Percentiles rank a stretch among this genome's conserved stretches.
Evolutionary conservation across 257 asterid species (phyloP).

Genomic region (Gentiana straminea): DNA sequence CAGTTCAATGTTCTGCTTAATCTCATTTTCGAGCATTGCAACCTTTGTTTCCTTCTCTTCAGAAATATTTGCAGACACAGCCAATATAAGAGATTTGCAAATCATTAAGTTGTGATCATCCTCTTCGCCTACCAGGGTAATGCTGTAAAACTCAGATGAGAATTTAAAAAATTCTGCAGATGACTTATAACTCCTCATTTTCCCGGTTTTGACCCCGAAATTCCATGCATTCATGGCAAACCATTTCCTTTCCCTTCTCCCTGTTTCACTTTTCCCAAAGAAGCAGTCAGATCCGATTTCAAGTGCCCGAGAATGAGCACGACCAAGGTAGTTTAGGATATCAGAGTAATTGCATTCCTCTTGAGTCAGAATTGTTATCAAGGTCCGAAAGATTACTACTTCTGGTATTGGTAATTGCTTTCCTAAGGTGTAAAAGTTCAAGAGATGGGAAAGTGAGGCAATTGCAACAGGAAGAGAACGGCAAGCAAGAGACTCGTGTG

Average conservation of each 20-base stretch:
- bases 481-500: constrained; percentile 89
- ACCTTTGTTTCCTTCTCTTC: constrained; percentile 49
- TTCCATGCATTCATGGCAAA: constrained; percentile 83
- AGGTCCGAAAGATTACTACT: constrained; percentile 74
- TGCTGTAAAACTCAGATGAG: constrained; percentile 66
- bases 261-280: constrained; percentile 76
- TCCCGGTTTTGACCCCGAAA: constrained; percentile 65
- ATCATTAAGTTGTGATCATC: constrained; percentile 43
- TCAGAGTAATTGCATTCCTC: constrained; percentile 44
- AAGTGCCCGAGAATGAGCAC: constrained; percentile 45
- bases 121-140: constrained; percentile 40
- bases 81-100: constrained; percentile 57
- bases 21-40: constrained; percentile 54
- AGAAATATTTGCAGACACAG: constrained; percentile 69
- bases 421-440: constrained; percentile 53
- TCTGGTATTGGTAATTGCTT: constrained; percentile 63
- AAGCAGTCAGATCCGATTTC: constrained; percentile 59
- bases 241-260: constrained; percentile 86
- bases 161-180: constrained; percentile 66
- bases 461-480: constrained; percentile 60
- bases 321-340: constrained; percentile 62
- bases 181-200: constrained; percentile 42
- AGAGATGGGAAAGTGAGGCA: constrained; percentile 65
- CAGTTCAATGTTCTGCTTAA: constrained; percentile 56
- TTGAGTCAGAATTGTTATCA: constrained; percentile 57